phyloP scores from a whole-genome alignment of 139 green algal species.

The Protoeuglena noctilucae region DNA sequence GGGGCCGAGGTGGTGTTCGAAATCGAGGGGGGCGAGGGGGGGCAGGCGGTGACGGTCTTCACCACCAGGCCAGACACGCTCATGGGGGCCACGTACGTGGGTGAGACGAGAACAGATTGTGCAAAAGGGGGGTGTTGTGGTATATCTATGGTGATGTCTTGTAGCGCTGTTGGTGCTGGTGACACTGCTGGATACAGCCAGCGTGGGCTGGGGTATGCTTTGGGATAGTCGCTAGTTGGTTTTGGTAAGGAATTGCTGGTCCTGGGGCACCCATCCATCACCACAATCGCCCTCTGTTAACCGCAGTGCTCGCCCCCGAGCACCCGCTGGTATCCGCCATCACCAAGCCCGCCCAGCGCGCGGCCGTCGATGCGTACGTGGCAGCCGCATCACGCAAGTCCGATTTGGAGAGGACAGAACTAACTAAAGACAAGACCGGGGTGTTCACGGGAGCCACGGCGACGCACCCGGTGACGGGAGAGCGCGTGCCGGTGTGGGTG shows the following conservation, averaged over 20 bases:
- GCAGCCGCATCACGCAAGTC: conserved; percentile 57
- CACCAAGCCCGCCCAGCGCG: conserved; percentile 22
- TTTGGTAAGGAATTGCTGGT: too few relatives aligned
- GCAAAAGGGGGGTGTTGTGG: too few relatives aligned
- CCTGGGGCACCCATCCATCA: too few relatives aligned
- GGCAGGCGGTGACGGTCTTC: conserved; percentile 46
- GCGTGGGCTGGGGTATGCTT: too few relatives aligned
- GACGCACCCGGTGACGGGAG: conserved; percentile 65
- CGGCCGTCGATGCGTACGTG: conserved; percentile 58
- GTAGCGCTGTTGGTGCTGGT: too few relatives aligned
- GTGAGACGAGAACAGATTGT: too few relatives aligned
- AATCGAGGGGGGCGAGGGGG: conserved; percentile 5
- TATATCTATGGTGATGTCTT: too few relatives aligned
- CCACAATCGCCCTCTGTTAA: too few relatives aligned
- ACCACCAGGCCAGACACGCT: conserved; percentile 91
- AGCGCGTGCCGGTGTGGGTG: conserved; percentile 76
- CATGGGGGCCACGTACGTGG: conserved; percentile 91
- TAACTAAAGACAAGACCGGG: conserved; percentile 81
- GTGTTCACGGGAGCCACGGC: conserved; percentile 70
- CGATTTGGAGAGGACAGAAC: conserved; percentile 84
- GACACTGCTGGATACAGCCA: too few relatives aligned
- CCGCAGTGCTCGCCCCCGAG: conserved; percentile 94
- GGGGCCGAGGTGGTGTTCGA: conserved; percentile 25
- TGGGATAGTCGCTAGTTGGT: too few relatives aligned
- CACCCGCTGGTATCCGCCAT: conserved; percentile 59